These are phyloP conservation scores for Capsella bursapastoris DNA, from an alignment of 345 rosid species.

Conservation along the genomic window DNA sequence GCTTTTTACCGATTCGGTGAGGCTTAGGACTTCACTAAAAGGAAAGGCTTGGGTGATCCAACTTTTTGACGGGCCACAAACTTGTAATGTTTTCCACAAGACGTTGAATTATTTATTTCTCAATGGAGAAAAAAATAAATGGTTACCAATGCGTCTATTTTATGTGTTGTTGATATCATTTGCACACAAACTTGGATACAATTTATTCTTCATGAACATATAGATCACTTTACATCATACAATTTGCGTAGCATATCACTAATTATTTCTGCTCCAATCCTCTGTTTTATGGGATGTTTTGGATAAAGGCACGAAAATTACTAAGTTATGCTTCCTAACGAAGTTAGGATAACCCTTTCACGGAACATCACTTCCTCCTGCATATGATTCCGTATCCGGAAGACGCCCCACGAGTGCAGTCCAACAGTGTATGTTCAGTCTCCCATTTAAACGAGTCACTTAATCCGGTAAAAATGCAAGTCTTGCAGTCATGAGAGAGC, in stretches of 20 bases:
- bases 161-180: background rate
- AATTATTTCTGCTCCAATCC: background rate
- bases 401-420: conserved; percentile 49
- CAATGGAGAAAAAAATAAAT: conserved; percentile 13
- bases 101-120: conserved; percentile 7
- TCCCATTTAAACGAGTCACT: background rate
- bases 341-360: background rate
- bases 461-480: conserved; percentile 45
- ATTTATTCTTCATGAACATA: background rate
- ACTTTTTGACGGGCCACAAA: conserved; percentile 9
- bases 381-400: conserved; percentile 57
- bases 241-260: no score
- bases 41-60: conserved; percentile 18
- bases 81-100: background rate
- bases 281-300: background rate
- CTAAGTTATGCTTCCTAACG: no score
- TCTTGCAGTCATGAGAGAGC: conserved; percentile 43
- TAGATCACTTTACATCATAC: no score
- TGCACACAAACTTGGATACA: background rate
- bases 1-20: conserved; percentile 13
- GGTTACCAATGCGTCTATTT: background rate
- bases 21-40: conserved; percentile 19
- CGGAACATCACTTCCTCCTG: conserved; percentile 46
- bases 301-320: no score
- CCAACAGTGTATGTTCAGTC: conserved; percentile 42